These are phyloP conservation scores for Marchantia paleacea DNA, from an alignment of 225 moss, liverwort and hornwort genomes.

Conservation along the genomic window DNA sequence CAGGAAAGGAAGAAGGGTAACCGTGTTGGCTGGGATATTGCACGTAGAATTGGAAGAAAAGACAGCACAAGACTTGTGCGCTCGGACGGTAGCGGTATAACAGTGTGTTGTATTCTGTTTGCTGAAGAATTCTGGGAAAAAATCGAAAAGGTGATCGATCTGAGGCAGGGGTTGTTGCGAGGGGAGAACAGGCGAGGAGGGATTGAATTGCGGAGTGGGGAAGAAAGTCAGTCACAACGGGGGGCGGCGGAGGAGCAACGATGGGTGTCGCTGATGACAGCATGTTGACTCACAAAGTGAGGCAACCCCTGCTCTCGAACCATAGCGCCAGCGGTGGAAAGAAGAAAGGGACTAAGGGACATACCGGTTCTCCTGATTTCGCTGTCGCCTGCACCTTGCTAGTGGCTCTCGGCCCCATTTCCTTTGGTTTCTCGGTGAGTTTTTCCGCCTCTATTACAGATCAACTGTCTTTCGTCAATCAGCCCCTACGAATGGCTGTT, in stretches of 20 bases:
- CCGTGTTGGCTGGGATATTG: too few relatives aligned
- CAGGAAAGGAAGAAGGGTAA: background rate
- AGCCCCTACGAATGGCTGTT: background rate
- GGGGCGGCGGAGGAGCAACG: background rate
- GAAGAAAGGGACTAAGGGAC: conserved; percentile 15
- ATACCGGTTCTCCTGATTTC: conserved; percentile 23
- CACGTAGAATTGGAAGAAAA: conserved; percentile 7
- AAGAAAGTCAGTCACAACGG: background rate
- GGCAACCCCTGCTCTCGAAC: conserved; percentile 33
- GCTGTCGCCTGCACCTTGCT: conserved; percentile 38
- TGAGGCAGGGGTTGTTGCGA: background rate
- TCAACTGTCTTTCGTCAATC: background rate
- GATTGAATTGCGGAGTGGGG: too few relatives aligned
- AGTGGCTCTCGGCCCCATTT: conserved; percentile 45
- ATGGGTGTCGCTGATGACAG: conserved; percentile 22
- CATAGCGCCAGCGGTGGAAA: background rate
- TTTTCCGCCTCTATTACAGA: background rate
- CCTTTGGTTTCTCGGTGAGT: conserved; percentile 48
- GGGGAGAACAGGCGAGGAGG: background rate
- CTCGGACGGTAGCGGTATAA: background rate
- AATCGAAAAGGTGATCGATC: background rate
- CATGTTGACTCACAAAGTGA: conserved; percentile 1
- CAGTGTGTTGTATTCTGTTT: conserved; percentile 4
- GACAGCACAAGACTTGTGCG: background rate
- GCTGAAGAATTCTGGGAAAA: background rate